These are phyloP conservation scores for Clarireedia sp. DNA, from an alignment of 2,329 filamentous ascomycete genomes.

Conservation along the genomic window DNA sequence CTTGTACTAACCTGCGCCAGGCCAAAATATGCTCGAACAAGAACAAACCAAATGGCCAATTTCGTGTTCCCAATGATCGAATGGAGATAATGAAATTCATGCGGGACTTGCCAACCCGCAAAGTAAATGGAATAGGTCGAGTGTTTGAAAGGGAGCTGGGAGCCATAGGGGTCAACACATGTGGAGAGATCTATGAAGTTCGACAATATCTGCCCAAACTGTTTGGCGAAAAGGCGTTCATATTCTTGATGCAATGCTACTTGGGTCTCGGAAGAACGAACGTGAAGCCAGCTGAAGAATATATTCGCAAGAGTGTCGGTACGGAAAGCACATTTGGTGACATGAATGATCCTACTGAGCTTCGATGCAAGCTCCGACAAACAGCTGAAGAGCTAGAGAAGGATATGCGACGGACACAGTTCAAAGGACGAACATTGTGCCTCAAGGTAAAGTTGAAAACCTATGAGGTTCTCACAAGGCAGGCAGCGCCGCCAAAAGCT, in stretches of 20 bases:
- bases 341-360: slow-evolving; percentile 56
- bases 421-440: slow-evolving; percentile 84
- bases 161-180: slow-evolving; percentile 79
- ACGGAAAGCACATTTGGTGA: slow-evolving; percentile 90
- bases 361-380: slow-evolving; percentile 70
- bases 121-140: slow-evolving; percentile 90
- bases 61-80: slow-evolving; percentile 63
- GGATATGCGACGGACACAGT: slow-evolving; percentile 69
- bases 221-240: slow-evolving; percentile 86
- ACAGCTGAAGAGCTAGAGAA: slow-evolving; percentile 82
- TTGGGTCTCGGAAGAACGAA: slow-evolving; percentile 80
- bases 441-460: slow-evolving; percentile 92
- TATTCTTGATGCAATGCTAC: slow-evolving; percentile 77
- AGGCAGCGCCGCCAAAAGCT: slow-evolving; percentile 66
- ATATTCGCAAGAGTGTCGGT: slow-evolving; percentile 87
- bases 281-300: slow-evolving; percentile 79
- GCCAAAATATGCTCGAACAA: slow-evolving; percentile 94
- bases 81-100: slow-evolving; percentile 77
- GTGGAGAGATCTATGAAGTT: slow-evolving; percentile 75
- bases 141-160: slow-evolving; percentile 88
- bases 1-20: background rate
- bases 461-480: slow-evolving; percentile 82
- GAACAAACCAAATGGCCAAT: slow-evolving; percentile 96
- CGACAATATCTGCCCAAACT: slow-evolving; percentile 66
- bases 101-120: slow-evolving; percentile 71